Conservation (phyloP, 176 grass and related monocot genomes). For the Carex pumila region DNA sequence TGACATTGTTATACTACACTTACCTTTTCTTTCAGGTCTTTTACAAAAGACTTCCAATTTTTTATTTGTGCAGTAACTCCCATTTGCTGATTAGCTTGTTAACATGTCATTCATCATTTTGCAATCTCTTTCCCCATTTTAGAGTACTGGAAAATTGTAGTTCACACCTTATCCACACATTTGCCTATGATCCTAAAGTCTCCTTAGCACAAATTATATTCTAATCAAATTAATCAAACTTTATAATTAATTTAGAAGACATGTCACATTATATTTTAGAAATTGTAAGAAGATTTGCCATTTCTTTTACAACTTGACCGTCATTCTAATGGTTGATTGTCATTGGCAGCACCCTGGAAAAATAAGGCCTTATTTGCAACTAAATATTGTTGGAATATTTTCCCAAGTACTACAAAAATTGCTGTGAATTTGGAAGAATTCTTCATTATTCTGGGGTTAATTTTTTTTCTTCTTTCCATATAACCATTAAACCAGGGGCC, state of each 20-base stretch:
- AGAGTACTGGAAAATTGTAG: neutral
- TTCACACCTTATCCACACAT: neutral
- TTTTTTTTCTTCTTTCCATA: neutral
- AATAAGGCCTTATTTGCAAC: neutral
- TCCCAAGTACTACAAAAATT: neutral
- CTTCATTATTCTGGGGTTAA: neutral
- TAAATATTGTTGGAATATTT: too few species aligned
- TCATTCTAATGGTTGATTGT: neutral
- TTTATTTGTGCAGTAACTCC: neutral
- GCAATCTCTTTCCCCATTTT: neutral
- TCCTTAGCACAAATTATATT: neutral
- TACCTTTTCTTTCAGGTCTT: neutral
- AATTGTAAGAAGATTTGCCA: neutral
- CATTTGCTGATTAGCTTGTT: neutral
- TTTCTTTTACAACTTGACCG: neutral
- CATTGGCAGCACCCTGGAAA: neutral
- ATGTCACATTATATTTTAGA: neutral
- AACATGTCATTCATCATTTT: too few species aligned
- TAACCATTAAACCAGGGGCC: neutral
- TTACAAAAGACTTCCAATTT: neutral
- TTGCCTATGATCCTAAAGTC: neutral
- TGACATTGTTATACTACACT: neutral
- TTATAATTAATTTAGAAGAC: neutral
- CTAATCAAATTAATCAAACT: neutral
- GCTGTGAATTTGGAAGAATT: neutral